Conservation (phyloP, 371 early-diverging fungal genomes). For the Mucor mucedo region DNA sequence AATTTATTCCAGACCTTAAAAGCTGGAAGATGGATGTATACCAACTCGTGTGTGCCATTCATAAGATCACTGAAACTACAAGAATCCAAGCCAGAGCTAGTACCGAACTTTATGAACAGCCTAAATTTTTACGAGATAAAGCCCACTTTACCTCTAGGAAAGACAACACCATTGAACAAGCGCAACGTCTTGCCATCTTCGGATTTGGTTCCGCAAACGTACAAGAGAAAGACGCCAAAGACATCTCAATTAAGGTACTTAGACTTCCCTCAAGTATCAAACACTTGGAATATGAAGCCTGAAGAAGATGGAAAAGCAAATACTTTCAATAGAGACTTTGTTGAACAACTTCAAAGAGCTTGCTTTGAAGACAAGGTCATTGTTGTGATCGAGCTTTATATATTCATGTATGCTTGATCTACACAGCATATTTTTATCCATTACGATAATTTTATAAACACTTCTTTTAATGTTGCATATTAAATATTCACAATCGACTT, state of each 20-base stretch:
- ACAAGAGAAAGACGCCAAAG: conserved; percentile 13
- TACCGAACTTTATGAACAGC: conserved; percentile 9
- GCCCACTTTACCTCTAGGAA: background rate
- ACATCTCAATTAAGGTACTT: conserved; percentile 5
- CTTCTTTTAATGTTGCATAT: no score
- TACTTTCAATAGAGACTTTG: background rate
- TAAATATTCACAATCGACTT: no score
- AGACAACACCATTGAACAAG: background rate
- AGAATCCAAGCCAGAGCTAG: conserved; percentile 11
- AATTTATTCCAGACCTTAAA: conserved; percentile 10
- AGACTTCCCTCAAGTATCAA: conserved; percentile 4
- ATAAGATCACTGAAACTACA: conserved; percentile 13
- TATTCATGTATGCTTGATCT: no score
- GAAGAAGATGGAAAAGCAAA: background rate
- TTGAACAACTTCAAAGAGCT: background rate
- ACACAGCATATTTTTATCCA: no score
- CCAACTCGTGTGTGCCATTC: conserved; percentile 1
- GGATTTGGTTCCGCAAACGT: conserved; percentile 14
- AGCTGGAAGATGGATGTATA: conserved; percentile 1
- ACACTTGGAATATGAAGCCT: conserved; percentile 13
- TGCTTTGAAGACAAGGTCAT: background rate
- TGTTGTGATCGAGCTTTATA: no score
- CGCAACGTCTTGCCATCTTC: conserved; percentile 10
- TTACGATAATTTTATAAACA: no score
- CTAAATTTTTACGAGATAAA: background rate